Conservation (phyloP, 23 red algal genomes). For the Agarophyton chilense region DNA sequence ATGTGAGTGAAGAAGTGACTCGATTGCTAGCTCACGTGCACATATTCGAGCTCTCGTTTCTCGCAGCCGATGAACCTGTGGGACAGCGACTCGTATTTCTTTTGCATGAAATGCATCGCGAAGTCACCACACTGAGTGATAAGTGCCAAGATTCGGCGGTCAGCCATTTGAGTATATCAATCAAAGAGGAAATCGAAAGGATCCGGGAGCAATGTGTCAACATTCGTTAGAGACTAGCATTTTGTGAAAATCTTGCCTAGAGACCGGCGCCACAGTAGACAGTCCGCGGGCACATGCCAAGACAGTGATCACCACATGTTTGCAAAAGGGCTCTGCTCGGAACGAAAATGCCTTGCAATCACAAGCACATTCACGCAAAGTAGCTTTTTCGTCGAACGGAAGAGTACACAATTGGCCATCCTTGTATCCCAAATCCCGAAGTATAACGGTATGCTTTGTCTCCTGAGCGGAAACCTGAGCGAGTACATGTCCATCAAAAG, state of each 20-base stretch:
- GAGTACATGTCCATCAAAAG: not conserved
- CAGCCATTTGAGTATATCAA: constrained; percentile 53
- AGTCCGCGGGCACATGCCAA: constrained; percentile 3
- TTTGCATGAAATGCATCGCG: constrained; percentile 85
- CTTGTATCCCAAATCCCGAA: constrained; percentile 11
- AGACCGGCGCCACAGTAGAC: not conserved
- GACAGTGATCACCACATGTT: constrained; percentile 41
- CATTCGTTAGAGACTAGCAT: constrained; percentile 49
- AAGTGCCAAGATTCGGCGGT: constrained; percentile 75
- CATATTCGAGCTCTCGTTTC: constrained; percentile 72
- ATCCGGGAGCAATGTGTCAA: constrained; percentile 91
- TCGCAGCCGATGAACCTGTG: constrained; percentile 57
- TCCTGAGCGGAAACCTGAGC: not conserved
- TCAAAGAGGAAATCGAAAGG: constrained; percentile 88
- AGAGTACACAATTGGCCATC: not conserved
- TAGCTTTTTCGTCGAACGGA: not conserved
- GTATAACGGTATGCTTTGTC: not conserved
- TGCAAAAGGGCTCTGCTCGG: constrained; percentile 51
- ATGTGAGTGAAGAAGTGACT: constrained; percentile 82
- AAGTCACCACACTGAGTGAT: constrained; percentile 63
- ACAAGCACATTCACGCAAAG: not conserved
- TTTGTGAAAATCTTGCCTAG: not conserved
- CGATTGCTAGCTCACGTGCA: constrained; percentile 71
- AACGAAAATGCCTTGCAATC: constrained; percentile 52
- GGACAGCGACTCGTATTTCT: constrained; percentile 78